These are phyloP conservation scores for Lanzia echinophila DNA, from an alignment of 2,329 filamentous ascomycete genomes.

Conservation along the genomic window DNA sequence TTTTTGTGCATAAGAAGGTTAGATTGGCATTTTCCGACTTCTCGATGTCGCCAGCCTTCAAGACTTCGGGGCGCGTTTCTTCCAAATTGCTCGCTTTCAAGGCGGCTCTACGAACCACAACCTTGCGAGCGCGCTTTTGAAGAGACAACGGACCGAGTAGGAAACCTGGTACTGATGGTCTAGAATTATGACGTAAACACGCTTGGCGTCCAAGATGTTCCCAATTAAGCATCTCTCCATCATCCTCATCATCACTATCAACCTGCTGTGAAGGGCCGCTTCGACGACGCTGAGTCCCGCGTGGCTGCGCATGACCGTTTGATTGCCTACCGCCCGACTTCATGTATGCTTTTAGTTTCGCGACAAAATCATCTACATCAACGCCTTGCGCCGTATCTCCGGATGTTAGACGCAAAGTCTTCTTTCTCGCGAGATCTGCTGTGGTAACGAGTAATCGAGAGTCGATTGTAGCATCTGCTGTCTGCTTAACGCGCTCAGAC, in stretches of 20 bases:
- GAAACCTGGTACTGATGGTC: constrained; percentile 75
- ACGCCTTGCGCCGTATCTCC: constrained; percentile 69
- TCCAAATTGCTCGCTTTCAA: constrained; percentile 61
- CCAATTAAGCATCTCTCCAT: constrained; percentile 81
- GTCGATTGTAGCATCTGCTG: constrained; percentile 83
- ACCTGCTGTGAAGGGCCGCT: constrained; percentile 34
- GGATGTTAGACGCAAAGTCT: constrained; percentile 65
- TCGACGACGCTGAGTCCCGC: constrained; percentile 33
- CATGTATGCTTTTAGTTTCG: constrained; percentile 87
- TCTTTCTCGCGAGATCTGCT: constrained; percentile 73
- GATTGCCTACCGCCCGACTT: constrained; percentile 52
- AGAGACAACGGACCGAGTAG: constrained; percentile 83
- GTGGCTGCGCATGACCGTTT: constrained; percentile 41
- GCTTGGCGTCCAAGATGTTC: constrained; percentile 71
- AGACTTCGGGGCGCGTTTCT: constrained; percentile 71
- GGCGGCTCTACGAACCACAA: constrained; percentile 59
- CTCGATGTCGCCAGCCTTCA: constrained; percentile 65
- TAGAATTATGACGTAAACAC: constrained; percentile 63
- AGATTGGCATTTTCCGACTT: constrained; percentile 73
- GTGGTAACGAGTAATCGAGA: constrained; percentile 77
- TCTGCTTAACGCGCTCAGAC: constrained; percentile 71
- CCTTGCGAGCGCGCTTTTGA: constrained; percentile 72
- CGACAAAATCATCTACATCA: constrained; percentile 86
- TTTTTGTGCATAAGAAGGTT: constrained; percentile 70
- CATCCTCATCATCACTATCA: constrained; percentile 60